Base-by-base conservation (phyloP, 2,329 filamentous ascomycete species). In the Fusarium udum region DNA sequence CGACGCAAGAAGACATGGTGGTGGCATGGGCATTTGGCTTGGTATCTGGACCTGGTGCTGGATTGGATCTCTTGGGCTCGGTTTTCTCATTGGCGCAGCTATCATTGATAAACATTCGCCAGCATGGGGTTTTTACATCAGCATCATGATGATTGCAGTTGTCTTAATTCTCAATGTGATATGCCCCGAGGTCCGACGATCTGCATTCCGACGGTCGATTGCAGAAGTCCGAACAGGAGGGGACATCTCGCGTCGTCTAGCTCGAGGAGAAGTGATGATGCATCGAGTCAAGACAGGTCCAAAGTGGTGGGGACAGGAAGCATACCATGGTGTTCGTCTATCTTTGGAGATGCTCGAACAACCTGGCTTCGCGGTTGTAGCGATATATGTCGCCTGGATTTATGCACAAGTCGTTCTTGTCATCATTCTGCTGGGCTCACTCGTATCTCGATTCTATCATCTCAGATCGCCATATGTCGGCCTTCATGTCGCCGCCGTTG, bases 21-120 rank as follows among this genome's bases (percentile, higher is more conserved):
- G 93, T 18, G 93, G 93, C 1, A 91, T 95, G 84, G 93, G 93
- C 1, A 84, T 93, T n/a, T 95, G 93, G 93, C 85, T 94, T 15
- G 92, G 92, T 4, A 86, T 93, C 61, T 95, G 92, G 92, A 91
- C 91, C 1, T 95, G 91, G 90, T 93, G 92, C 78, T 93, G 89
- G 81, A 90, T 93, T 75, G 92, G 91, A 11, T 93, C 92, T 28
- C 85, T 95, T 28, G 89, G 90, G 1, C 78, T 94, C 42, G 93
- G 93, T 0, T 95, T 95, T 77, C 83, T 93, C 64, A 84, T 93
- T 43, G 93, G 93, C 7, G 92, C 92, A 16, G 83, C 87, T 42
- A 88, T 95, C 74, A 93, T 95, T 75, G 88, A 91, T 71, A 81
- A 80, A 15, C 80, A 91, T 39, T 86, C 87, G 59, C 92, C 93